Evolutionary conservation across 352 stramenopile species (phyloP).

Genomic region (Phytophthora pisi): DNA sequence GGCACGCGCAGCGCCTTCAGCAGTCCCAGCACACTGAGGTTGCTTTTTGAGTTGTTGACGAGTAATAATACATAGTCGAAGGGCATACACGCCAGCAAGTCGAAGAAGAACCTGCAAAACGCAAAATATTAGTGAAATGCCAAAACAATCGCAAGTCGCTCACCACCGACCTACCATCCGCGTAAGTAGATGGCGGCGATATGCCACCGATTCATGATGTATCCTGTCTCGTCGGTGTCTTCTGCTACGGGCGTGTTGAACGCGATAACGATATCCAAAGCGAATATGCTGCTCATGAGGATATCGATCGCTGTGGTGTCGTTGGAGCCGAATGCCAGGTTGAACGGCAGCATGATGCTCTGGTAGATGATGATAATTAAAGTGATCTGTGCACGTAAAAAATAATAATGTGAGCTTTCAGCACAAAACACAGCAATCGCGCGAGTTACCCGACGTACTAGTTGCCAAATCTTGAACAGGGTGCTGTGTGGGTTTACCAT

Average conservation of each 20-base stretch:
- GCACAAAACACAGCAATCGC: background rate
- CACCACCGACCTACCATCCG: slow-evolving; percentile 52
- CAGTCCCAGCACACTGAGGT: slow-evolving; percentile 70
- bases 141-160: background rate
- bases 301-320: slow-evolving; percentile 56
- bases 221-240: slow-evolving; percentile 49
- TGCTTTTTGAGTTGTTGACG: slow-evolving; percentile 51
- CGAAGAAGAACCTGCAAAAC: slow-evolving; percentile 67
- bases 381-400: slow-evolving; percentile 42
- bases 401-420: background rate
- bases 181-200: slow-evolving; percentile 64
- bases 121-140: background rate
- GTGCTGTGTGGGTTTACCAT: slow-evolving; percentile 76
- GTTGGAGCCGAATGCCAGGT: slow-evolving; percentile 61
- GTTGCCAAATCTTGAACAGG: slow-evolving; percentile 78
- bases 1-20: slow-evolving; percentile 75
- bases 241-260: slow-evolving; percentile 71
- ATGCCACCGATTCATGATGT: slow-evolving; percentile 62
- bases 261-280: slow-evolving; percentile 70
- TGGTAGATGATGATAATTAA: slow-evolving; percentile 82
- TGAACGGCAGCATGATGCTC: slow-evolving; percentile 73
- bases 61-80: slow-evolving; percentile 70
- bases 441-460: slow-evolving; percentile 41
- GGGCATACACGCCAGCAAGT: slow-evolving; percentile 75
- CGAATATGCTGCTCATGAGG: slow-evolving; percentile 73